phyloP scores from a whole-genome alignment of 306 rosid genomes.

The Fagus sylvatica region DNA sequence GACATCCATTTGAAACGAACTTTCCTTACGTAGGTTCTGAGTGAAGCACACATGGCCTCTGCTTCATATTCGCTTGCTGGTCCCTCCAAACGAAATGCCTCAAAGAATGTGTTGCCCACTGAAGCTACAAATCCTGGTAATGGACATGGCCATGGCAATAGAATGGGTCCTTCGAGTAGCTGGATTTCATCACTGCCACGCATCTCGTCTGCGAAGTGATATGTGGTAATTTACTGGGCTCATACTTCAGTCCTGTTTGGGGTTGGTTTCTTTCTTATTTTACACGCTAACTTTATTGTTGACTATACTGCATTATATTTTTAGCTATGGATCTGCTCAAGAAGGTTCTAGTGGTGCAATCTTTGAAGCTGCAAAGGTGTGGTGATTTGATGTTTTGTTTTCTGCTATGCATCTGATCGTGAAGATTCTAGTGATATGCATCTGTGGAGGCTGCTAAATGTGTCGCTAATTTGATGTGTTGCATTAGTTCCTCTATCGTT shows the following conservation, averaged over 20 bases:
- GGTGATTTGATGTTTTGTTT: constrained; percentile 39
- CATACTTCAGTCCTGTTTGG: constrained; percentile 4
- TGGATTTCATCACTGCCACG: constrained; percentile 87
- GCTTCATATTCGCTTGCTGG: constrained; percentile 55
- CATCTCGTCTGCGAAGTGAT: constrained; percentile 72
- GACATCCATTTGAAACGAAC: constrained; percentile 11
- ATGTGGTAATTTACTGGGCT: constrained; percentile 44
- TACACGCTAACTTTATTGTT: constrained; percentile 9
- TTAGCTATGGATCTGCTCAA: constrained; percentile 40
- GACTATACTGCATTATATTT: constrained; percentile 36
- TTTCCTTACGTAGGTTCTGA: constrained; percentile 52
- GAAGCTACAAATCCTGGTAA: constrained; percentile 58
- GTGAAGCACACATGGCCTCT: constrained; percentile 57
- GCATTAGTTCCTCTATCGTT: constrained; percentile 49
- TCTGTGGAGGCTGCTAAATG: constrained; percentile 39
- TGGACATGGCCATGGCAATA: constrained; percentile 56
- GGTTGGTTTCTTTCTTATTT: constrained; percentile 12
- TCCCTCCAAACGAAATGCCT: constrained; percentile 55
- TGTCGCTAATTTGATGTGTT: constrained; percentile 39
- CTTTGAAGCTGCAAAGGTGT: constrained; percentile 40
- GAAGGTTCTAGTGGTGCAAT: constrained; percentile 34
- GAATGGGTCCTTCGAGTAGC: constrained; percentile 82
- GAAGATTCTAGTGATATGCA: constrained; percentile 41
- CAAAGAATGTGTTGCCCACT: constrained; percentile 51
- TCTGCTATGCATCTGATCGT: constrained; percentile 23